Evolutionary conservation across 257 asterid genomes (phyloP).

Genomic region (Solanum boliviense): DNA sequence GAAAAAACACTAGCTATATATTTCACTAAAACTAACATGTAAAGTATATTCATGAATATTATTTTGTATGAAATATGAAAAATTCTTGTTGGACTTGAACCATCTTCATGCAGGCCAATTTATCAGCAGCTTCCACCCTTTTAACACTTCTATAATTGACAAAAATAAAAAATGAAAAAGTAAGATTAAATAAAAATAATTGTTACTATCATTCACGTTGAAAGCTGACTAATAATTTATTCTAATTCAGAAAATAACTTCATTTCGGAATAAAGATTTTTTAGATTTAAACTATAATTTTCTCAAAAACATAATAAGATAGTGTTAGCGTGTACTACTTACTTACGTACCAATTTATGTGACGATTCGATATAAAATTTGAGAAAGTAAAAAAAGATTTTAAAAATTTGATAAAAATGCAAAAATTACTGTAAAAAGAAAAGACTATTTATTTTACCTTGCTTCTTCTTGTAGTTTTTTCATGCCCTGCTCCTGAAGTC

Average conservation of each 20-base stretch:
- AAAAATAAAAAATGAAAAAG: neutral
- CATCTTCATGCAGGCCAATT: neutral
- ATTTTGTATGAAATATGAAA: neutral
- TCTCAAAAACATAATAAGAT: neutral
- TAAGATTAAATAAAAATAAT: neutral
- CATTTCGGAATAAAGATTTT: neutral
- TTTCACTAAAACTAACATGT: neutral
- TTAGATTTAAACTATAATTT: neutral
- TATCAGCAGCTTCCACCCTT: neutral
- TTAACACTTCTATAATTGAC: neutral
- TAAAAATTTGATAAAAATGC: neutral
- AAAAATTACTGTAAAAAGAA: neutral
- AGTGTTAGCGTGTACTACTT: neutral
- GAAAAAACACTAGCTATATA: neutral
- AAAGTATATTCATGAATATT: neutral
- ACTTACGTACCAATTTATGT: neutral
- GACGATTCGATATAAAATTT: neutral
- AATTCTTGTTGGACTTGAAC: neutral
- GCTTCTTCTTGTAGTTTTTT: neutral
- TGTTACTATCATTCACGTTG: too few relatives aligned
- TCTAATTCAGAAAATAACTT: neutral
- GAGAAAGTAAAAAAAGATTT: too few relatives aligned
- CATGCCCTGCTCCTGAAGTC: neutral
- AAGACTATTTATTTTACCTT: neutral
- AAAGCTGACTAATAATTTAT: neutral